Evolutionary conservation across 805 yeast species (phyloP).

Genomic region (Metschnikowia bowlesiae): DNA sequence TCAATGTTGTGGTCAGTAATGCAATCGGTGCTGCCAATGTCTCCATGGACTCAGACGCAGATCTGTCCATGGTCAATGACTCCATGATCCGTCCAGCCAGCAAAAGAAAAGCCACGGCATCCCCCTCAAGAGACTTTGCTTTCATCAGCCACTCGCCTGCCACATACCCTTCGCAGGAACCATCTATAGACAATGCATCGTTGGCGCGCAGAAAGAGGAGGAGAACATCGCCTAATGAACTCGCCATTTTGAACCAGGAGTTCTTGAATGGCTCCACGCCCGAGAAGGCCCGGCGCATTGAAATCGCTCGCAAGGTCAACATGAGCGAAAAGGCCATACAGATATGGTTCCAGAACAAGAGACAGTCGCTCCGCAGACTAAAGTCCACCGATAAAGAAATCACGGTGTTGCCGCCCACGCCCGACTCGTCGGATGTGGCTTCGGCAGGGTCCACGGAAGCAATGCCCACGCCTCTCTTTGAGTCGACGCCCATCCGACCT

Average conservation of each 20-base stretch:
- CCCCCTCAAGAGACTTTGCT: conserved; percentile 49
- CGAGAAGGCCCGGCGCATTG: conserved; percentile 65
- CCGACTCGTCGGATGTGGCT: conserved; percentile 14
- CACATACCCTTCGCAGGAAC: conserved; percentile 79
- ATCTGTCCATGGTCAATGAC: conserved; percentile 6
- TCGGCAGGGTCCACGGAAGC: conserved; percentile 1
- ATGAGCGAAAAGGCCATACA: conserved; percentile 99
- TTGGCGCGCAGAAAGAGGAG: conserved; percentile 92
- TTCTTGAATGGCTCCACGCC: conserved; percentile 79
- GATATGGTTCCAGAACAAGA: conserved; percentile 95
- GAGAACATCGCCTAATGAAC: conserved; percentile 87
- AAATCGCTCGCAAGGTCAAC: conserved; percentile 73
- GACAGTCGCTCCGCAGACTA: conserved; percentile 72
- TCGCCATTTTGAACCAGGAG: conserved; percentile 74
- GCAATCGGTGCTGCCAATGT: background rate
- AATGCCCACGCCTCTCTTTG: conserved; percentile 6
- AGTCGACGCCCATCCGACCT: conserved; percentile 15
- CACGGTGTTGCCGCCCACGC: conserved; percentile 42
- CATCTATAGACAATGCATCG: conserved; percentile 83
- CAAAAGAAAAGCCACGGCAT: conserved; percentile 23
- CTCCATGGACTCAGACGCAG: conserved; percentile 13
- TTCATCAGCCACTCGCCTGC: conserved; percentile 91
- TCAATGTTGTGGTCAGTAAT: too few relatives aligned
- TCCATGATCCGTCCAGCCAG: conserved; percentile 12
- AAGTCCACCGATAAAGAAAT: conserved; percentile 34